A percentile compares a stretch with the other conserved stretches of the same genome.
phyloP scores from a whole-genome alignment of 2,329 filamentous ascomycete genomes.

The Claviceps arundinis region DNA sequence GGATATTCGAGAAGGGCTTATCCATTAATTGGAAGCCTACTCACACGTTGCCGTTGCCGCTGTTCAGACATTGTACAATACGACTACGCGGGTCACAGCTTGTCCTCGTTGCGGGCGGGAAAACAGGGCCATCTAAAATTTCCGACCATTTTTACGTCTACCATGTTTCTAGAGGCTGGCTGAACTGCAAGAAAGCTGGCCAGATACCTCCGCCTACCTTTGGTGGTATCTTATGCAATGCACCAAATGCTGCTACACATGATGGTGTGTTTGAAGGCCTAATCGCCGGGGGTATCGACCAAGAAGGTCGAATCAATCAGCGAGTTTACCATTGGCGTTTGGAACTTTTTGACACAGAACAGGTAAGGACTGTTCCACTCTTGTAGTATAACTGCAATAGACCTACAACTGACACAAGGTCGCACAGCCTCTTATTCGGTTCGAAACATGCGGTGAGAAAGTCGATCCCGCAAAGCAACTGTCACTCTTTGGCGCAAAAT shows the following conservation, averaged over 20 bases:
- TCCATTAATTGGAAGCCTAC: constrained; percentile 46
- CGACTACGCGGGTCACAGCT: constrained; percentile 33
- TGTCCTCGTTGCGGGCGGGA: constrained; percentile 51
- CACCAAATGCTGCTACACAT: constrained; percentile 7
- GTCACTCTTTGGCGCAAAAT: constrained; percentile 20
- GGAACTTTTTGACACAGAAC: not conserved
- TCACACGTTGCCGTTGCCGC: constrained; percentile 51
- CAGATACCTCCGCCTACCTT: constrained; percentile 25
- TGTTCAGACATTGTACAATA: constrained; percentile 63
- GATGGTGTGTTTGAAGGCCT: constrained; percentile 40
- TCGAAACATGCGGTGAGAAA: constrained; percentile 6
- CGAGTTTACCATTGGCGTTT: constrained; percentile 51
- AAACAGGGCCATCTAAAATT: constrained; percentile 32
- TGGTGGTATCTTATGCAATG: constrained; percentile 27
- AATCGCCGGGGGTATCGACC: constrained; percentile 57
- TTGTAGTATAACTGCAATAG: not conserved
- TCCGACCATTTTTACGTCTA: constrained; percentile 43
- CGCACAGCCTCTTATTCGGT: constrained; percentile 15
- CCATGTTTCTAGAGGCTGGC: constrained; percentile 33
- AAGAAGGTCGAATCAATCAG: constrained; percentile 47
- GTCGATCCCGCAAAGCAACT: constrained; percentile 7
- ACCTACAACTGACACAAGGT: not conserved
- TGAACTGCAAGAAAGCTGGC: constrained; percentile 25
- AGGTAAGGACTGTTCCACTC: not conserved
- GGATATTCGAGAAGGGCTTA: constrained; percentile 47